Evolutionary conservation across 2,329 filamentous ascomycete genomes (phyloP).

Genomic region (Fusarium sp.): DNA sequence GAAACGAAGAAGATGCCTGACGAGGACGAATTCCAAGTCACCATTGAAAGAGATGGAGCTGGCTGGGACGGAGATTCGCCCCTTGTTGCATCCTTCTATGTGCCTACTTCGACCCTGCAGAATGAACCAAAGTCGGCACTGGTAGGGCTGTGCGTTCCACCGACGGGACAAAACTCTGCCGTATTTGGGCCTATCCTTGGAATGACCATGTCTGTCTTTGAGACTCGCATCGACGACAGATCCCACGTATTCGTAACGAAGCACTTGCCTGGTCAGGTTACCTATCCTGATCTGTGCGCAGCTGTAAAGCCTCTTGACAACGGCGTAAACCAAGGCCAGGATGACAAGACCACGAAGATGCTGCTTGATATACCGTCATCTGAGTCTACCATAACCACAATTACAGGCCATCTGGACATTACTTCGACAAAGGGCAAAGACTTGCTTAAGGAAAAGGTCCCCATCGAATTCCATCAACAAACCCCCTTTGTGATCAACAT

Average conservation of each 20-base stretch:
- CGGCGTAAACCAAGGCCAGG: conserved; percentile 22
- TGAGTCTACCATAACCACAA: conserved; percentile 46
- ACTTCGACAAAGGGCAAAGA: conserved; percentile 49
- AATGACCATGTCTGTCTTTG: conserved; percentile 47
- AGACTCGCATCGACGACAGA: conserved; percentile 47
- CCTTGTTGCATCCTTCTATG: conserved; percentile 56
- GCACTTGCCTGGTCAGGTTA: conserved; percentile 50
- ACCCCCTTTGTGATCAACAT: conserved; percentile 56
- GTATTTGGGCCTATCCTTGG: conserved; percentile 45
- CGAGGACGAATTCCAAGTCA: conserved; percentile 49
- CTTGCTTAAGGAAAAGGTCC: conserved; percentile 53
- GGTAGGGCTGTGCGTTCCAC: conserved; percentile 50
- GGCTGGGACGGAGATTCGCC: conserved; percentile 54
- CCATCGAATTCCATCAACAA: conserved; percentile 52
- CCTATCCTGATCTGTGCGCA: conserved; percentile 43
- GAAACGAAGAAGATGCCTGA: conserved; percentile 40
- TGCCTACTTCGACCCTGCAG: conserved; percentile 51
- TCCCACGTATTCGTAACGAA: conserved; percentile 52
- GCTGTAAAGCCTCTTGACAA: conserved; percentile 40
- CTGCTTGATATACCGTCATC: conserved; percentile 47
- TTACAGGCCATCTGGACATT: conserved; percentile 57
- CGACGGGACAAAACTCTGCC: conserved; percentile 38
- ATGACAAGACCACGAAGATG: conserved; percentile 43
- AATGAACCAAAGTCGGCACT: conserved; percentile 46
- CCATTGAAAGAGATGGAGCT: conserved; percentile 49